A percentile compares a stretch with the other conserved stretches of the same genome.
These are phyloP conservation scores for Delonix regia DNA, from an alignment of 306 rosid genomes.

Conservation along the genomic window DNA sequence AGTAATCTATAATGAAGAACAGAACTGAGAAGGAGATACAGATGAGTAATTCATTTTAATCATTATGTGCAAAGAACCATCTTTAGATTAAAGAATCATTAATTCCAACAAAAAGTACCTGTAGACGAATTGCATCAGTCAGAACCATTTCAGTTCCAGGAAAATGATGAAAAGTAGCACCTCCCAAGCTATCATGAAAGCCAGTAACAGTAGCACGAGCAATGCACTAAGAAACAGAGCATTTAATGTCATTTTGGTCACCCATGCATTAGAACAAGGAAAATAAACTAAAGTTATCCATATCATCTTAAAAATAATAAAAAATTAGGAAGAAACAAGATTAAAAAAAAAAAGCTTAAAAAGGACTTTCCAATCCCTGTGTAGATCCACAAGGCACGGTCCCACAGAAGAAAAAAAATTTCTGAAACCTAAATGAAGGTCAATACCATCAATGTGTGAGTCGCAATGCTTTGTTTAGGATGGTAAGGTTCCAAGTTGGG, in stretches of 20 bases:
- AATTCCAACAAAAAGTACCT: slow-evolving; percentile 54
- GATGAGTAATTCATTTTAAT: slow-evolving; percentile 19
- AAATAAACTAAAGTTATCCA: slow-evolving; percentile 29
- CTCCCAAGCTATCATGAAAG: slow-evolving; percentile 49
- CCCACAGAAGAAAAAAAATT: neutral
- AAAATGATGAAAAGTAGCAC: slow-evolving; percentile 43
- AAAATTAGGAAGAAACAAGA: neutral
- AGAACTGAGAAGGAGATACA: slow-evolving; percentile 19
- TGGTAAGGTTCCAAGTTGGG: no score
- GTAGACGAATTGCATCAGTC: slow-evolving; percentile 81
- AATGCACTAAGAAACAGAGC: slow-evolving; percentile 65
- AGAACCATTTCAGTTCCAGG: slow-evolving; percentile 52
- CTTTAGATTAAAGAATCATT: neutral
- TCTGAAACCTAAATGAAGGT: neutral
- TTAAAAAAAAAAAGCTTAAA: neutral
- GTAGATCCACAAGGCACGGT: neutral
- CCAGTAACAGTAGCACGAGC: slow-evolving; percentile 76
- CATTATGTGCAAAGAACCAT: slow-evolving; percentile 6
- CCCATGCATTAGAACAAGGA: slow-evolving; percentile 31
- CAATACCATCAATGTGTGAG: no score
- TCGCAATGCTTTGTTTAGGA: no score
- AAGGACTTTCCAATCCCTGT: neutral
- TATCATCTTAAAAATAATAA: slow-evolving; percentile 17
- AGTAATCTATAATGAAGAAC: slow-evolving; percentile 30
- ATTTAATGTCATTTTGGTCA: slow-evolving; percentile 34